Conservation (phyloP, 1,284 basidiomycete genomes). For the Ceratobasidium sp. region DNA sequence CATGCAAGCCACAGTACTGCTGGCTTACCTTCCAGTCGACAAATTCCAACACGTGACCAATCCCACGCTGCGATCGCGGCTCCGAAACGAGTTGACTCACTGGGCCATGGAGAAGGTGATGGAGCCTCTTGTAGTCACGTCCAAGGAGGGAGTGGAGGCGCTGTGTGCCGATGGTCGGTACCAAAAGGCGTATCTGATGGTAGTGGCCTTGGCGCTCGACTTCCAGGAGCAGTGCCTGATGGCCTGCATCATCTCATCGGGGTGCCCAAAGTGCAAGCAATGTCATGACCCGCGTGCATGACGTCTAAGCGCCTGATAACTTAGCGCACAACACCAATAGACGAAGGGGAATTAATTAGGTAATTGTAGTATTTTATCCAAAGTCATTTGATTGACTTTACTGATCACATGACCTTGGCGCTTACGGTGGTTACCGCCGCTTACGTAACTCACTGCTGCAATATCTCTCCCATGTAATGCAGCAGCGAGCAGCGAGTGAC, state of each 20-base stretch:
- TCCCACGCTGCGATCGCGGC: neutral
- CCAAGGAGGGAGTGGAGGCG: neutral
- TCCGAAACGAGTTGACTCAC: neutral
- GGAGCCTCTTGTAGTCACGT: neutral
- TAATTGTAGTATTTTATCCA: too few species aligned
- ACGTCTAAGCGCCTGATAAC: too few species aligned
- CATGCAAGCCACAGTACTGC: neutral
- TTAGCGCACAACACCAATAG: too few species aligned
- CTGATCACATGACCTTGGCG: too few species aligned
- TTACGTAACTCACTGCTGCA: too few species aligned
- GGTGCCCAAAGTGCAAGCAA: conserved; percentile 34
- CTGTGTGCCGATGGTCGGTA: neutral
- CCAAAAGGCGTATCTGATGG: conserved; percentile 18
- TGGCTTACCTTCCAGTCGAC: conserved; percentile 29
- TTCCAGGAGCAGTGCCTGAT: conserved; percentile 51
- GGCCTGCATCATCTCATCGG: conserved; percentile 31
- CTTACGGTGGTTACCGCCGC: too few species aligned
- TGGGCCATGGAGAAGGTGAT: neutral
- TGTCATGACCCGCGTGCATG: too few species aligned
- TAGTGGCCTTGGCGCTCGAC: conserved; percentile 51
- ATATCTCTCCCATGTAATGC: too few species aligned
- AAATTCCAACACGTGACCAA: neutral
- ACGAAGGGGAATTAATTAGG: too few species aligned
- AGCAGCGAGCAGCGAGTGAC: too few species aligned
- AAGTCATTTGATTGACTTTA: too few species aligned